Evolutionary conservation across 2,329 filamentous ascomycete species (phyloP).

Genomic region (Cladophialophora exuberans): DNA sequence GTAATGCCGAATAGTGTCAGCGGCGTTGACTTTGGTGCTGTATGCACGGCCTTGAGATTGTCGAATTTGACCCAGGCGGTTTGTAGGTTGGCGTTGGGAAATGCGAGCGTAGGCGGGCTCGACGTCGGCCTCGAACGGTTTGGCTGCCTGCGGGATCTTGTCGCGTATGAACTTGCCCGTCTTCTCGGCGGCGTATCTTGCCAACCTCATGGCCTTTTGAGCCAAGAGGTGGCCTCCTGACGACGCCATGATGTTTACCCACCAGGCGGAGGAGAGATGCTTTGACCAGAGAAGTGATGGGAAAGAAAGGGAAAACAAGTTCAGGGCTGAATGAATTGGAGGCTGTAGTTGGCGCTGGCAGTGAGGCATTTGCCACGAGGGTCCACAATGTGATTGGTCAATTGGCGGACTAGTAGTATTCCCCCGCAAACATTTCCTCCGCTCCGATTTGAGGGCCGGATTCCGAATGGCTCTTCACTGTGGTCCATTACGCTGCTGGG

Average conservation of each 20-base stretch:
- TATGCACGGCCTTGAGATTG: conserved; percentile 68
- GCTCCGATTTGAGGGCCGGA: not conserved
- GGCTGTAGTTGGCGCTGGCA: too few relatives aligned
- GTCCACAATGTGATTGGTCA: not conserved
- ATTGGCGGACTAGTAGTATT: too few relatives aligned
- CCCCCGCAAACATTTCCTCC: conserved; percentile 2
- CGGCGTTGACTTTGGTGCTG: conserved; percentile 55
- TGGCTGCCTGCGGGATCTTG: conserved; percentile 44
- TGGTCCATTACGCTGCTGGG: too few relatives aligned
- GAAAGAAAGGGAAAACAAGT: conserved; percentile 8
- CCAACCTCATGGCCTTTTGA: conserved; percentile 52
- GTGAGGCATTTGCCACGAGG: conserved; percentile 4
- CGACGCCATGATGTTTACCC: conserved; percentile 47
- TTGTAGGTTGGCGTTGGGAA: conserved; percentile 56
- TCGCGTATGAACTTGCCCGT: conserved; percentile 47
- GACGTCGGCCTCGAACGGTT: conserved; percentile 36
- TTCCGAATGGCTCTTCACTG: too few relatives aligned
- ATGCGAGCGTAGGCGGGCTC: conserved; percentile 63
- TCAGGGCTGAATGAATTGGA: conserved; percentile 4
- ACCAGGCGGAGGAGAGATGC: conserved; percentile 23
- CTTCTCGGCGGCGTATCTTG: conserved; percentile 53
- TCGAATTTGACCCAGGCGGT: conserved; percentile 64
- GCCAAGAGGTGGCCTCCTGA: conserved; percentile 54
- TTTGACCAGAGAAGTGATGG: conserved; percentile 37
- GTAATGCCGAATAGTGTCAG: conserved; percentile 54